Base-by-base conservation (phyloP, 1,284 basidiomycete species). In the Kwoniella shivajii region DNA sequence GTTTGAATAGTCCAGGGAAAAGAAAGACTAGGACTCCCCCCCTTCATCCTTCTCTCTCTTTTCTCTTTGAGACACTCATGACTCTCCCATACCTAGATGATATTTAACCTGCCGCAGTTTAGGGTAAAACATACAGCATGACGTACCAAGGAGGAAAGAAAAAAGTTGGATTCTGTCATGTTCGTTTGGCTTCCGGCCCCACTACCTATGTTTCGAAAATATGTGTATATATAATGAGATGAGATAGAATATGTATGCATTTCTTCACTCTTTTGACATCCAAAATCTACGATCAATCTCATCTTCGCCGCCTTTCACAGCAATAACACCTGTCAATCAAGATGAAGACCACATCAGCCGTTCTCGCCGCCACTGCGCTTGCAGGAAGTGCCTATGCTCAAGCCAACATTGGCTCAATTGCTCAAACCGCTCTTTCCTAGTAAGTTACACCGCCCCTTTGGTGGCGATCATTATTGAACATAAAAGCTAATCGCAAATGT, bases 371-470 rank as follows among this genome's bases (percentile, higher is more conserved):
- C n/a, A 33, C 51, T 20, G 51, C 43, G 26, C 26, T 53, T 6
- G 51, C 51, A n/a, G 51, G 33, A 20, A 33, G 33, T 14, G 51
- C 43, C 1, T 53, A 33, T n/a, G 51, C 51, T 29, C 51, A 53
- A 38, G 41, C 50, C 27, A 44, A 34, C 24, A 33, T 31, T n/a
- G 16, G 24, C 10, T 45, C 51, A 10, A 38, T 37, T 20, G 51
- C 41, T 14, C 26, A 43, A 16, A 45, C n/a, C 36, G 51, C 41
- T n/a, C 10, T 45, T 3, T 31, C 30, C 27, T 46, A 33, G 51
- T 36, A 14, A 38, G 34, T 36, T 18, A n/a, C 11, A 4, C 18
- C 27, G 4, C 20, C 26, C 6, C 27, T 11, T 14, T 33, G 14
- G 47, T 36, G 18, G 36, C 34, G 20, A 29, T n/a, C 33, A 9